Evolutionary conservation across 176 grass and related monocot genomes (phyloP).

Genomic region (Tuctoria greenei): DNA sequence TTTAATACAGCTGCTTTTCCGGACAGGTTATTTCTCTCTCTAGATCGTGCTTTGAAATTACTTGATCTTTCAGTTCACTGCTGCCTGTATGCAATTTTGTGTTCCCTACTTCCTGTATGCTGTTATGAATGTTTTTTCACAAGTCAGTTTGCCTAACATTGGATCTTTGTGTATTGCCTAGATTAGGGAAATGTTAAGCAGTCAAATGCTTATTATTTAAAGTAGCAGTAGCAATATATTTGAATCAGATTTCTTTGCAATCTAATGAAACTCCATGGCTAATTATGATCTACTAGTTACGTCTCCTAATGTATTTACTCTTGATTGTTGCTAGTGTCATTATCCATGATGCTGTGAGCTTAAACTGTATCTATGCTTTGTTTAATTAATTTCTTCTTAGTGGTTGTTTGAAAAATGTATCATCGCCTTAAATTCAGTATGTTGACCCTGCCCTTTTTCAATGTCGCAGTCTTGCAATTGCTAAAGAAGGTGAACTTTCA

Average conservation of each 20-base stretch:
- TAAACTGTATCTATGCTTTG: background rate
- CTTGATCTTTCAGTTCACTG: no score
- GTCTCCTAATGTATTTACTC: no score
- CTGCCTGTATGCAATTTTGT: background rate
- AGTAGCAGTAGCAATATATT: background rate
- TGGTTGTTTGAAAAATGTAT: background rate
- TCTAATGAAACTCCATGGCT: no score
- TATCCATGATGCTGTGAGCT: background rate
- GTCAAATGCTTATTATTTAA: background rate
- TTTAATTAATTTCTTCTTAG: background rate
- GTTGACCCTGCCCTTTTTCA: background rate
- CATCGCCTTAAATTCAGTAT: slow-evolving; percentile 6
- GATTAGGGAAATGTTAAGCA: background rate
- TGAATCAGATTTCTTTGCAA: slow-evolving; percentile 12
- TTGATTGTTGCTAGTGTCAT: background rate
- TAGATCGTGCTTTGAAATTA: background rate
- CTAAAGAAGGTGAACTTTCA: slow-evolving; percentile 92
- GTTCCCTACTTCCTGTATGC: background rate
- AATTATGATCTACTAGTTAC: no score
- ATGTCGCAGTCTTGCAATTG: slow-evolving; percentile 78
- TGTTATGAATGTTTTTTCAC: slow-evolving; percentile 5
- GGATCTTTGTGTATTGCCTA: background rate
- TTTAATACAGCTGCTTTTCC: slow-evolving; percentile 94
- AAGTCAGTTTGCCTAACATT: background rate
- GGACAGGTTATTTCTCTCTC: slow-evolving; percentile 66